A percentile compares a stretch with the other conserved stretches of the same genome.
These are phyloP conservation scores for Halophytophthora polymorphica DNA, from an alignment of 352 stramenopile genomes.

Conservation along the genomic window DNA sequence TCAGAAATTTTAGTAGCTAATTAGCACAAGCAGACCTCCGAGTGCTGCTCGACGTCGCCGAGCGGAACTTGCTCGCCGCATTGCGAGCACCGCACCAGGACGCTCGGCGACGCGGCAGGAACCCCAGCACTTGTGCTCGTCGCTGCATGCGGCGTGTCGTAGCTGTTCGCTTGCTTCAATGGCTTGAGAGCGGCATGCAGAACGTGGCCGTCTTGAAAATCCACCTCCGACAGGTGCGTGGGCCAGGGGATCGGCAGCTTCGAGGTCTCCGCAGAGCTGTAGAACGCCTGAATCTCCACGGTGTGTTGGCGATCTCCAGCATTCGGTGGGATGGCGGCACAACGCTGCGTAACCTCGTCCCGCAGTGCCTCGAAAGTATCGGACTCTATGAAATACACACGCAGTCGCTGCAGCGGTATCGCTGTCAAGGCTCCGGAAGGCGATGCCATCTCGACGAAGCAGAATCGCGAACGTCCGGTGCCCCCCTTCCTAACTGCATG, in stretches of 20 bases:
- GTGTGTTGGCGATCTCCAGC: constrained; percentile 4
- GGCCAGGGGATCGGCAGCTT: no score
- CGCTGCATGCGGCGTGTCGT: not conserved
- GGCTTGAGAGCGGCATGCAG: constrained; percentile 8
- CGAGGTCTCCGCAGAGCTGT: constrained; percentile 26
- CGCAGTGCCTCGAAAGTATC: constrained; percentile 33
- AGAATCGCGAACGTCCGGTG: constrained; percentile 19
- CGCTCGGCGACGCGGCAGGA: not conserved
- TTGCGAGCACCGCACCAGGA: constrained; percentile 33
- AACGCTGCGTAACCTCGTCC: constrained; percentile 23
- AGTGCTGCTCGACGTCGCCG: constrained; percentile 32
- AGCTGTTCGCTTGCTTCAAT: constrained; percentile 6
- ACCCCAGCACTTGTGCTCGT: not conserved
- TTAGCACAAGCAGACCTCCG: constrained; percentile 37
- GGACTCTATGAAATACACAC: constrained; percentile 30
- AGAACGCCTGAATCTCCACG: constrained; percentile 18
- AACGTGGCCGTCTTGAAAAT: no score
- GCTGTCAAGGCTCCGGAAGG: not conserved
- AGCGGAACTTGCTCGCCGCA: constrained; percentile 30
- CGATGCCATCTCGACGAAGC: constrained; percentile 17
- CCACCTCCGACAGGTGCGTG: no score
- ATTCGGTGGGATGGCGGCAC: constrained; percentile 12
- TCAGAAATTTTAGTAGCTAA: no score
- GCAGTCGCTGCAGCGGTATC: constrained; percentile 12
- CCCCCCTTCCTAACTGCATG: constrained; percentile 15